Base-by-base conservation (phyloP, 2,329 filamentous ascomycete genomes). In the Phyllosticta citrichinensis region DNA sequence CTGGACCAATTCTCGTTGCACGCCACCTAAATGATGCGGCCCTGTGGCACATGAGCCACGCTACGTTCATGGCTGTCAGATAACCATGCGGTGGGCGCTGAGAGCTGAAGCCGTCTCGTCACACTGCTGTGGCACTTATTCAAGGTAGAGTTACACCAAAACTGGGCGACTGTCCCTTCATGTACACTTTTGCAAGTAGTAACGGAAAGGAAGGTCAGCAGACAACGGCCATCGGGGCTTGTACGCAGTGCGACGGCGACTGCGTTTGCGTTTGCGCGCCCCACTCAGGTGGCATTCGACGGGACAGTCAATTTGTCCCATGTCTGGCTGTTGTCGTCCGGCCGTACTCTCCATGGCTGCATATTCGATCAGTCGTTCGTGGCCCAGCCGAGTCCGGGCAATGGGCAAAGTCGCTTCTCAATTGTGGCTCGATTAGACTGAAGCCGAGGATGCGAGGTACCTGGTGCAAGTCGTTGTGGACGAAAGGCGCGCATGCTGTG, bases 101-200 rank as follows among this genome's bases (percentile, higher is more conserved):
- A 60, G 58, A 60, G 58, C 58, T 55, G 58, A 52, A 55, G 35
- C 58, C 52, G 58, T 51, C 52, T 40, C 53, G 52, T 60, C 58
- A 60, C 33, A 11, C 52, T 60, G 52, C 30, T 55, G 58, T 60
- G 53, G 33, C n/a, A 60, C 58, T 50, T 60, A 52, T 53, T 55
- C 58, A 22, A 22, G 25, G 35, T 55, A 24, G n/a, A 27, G 58
- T 55, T 20, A 50, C 33, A 19, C 47, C 33, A 54, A 33, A 50
- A 30, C 25, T 60, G 24, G 58, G 20, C 33, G 51, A 22, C 47
- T 25, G 52, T 40, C 33, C 33, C 14, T 40, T 40, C 22, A 22
- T 22, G 22, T 40, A 30, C 14, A 17, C 33, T 40, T 40, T 40
- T 17, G 33, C 33, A 40, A 40, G 33, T 40, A 40, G 33, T 40